Evolutionary conservation across 1,284 basidiomycete genomes (phyloP), one percentile per base, ranked within the genome.

Genomic region (Papiliotrema flavescens): DNA sequence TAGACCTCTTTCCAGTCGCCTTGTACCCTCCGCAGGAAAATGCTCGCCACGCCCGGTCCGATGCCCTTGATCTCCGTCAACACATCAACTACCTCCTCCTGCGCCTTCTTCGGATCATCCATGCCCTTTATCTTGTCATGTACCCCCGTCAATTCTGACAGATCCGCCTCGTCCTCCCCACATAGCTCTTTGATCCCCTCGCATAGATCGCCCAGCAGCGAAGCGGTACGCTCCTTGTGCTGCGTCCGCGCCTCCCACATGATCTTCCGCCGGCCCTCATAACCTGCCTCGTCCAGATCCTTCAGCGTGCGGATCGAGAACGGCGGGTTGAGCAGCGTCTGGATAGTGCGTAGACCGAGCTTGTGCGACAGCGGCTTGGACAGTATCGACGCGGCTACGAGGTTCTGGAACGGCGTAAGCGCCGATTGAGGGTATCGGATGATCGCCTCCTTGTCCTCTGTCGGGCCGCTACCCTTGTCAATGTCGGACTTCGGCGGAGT

Each of bases 191-290:
- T 57, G 19, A 68, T 49, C 13, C 64, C 64, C 17, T 63, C 59
- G 7, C 55, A 55, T 14, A 68, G 41, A 36, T 97, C 93, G 63
- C 91, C 87, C 74, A 97, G 90, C 76, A 96, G 86, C 69, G 90
- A 88, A 65, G 69, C 61, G n/a, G 74, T 66, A 67, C 73, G 71
- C 36, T 83, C 80, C 74, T 86, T 88, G 76, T 89, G 89, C 57
- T 79, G 81, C 57, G 83, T 82, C 69, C 93, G 87, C 19, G 86
- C 86, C 67, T 90, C 88, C 56, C 60, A 66, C 56, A 68, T 60
- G 32, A 58, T 55, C 41, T 64, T 62, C 11, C 58, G 17, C 1
- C 61, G 35, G 8, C 56, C 53, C 35, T 64, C 63, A 20, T 62
- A 64, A 15, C 54, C 56, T 8, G 63, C 56, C 26, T 62, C 56